Evolutionary conservation across 2,329 filamentous ascomycete species (phyloP).

Genomic region (Rhinocladiella similis): DNA sequence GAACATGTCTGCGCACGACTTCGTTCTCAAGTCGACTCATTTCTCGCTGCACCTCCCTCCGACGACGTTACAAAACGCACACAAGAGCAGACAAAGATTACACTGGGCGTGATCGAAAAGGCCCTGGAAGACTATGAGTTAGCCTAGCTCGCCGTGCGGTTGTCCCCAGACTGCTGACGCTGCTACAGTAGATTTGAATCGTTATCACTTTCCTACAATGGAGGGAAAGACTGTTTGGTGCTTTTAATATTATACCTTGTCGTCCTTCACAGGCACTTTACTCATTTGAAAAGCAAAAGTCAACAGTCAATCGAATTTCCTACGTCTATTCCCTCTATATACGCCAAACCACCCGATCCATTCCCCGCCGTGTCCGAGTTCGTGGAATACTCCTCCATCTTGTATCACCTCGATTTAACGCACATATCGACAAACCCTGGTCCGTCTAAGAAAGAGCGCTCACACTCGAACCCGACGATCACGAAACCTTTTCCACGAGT

Average conservation of each 20-base stretch:
- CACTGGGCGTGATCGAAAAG: constrained; percentile 71
- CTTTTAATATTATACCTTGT: constrained; percentile 84
- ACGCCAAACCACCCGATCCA: constrained; percentile 81
- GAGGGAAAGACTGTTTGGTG: constrained; percentile 96
- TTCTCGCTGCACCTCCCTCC: constrained; percentile 62
- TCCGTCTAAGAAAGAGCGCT: constrained; percentile 20
- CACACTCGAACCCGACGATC: constrained; percentile 23
- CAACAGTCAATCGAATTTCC: constrained; percentile 36
- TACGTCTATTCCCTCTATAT: constrained; percentile 72
- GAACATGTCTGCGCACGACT: constrained; percentile 66
- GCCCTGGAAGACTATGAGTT: constrained; percentile 76
- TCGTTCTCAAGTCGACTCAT: constrained; percentile 60
- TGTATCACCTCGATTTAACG: constrained; percentile 74
- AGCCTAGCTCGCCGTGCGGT: constrained; percentile 32
- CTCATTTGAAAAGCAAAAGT: constrained; percentile 7
- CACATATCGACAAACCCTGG: constrained; percentile 67
- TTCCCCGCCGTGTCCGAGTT: constrained; percentile 87
- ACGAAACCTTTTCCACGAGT: constrained; percentile 7
- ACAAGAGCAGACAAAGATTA: constrained; percentile 72
- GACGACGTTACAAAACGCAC: constrained; percentile 60
- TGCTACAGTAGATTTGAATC: constrained; percentile 62
- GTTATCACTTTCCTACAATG: constrained; percentile 91
- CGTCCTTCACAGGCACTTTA: constrained; percentile 46
- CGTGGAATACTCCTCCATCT: constrained; percentile 63
- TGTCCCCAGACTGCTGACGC: not conserved